These are phyloP conservation scores for Colletotrichum navitas DNA, from an alignment of 2,329 filamentous ascomycete species.

Conservation along the genomic window DNA sequence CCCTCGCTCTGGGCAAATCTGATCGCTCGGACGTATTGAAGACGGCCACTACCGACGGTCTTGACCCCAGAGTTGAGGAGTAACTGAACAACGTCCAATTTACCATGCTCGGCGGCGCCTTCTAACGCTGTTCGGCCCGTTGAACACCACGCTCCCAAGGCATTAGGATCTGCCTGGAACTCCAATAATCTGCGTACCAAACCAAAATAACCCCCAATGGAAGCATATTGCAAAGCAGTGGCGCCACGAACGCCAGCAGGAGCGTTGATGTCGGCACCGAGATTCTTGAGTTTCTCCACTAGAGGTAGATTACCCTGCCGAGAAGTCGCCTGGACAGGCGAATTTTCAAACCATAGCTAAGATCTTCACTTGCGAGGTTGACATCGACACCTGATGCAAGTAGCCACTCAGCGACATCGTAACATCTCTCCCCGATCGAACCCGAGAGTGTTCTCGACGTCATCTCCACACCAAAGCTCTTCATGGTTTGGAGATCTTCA, in stretches of 20 bases:
- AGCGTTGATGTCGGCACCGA: background rate
- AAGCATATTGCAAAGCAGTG: background rate
- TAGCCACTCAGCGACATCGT: background rate
- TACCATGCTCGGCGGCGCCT: background rate
- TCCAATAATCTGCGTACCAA: background rate
- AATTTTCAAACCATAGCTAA: fast-evolving
- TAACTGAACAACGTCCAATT: background rate
- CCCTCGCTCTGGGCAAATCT: background rate
- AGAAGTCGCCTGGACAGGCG: background rate
- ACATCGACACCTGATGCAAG: background rate
- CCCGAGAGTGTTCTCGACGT: background rate
- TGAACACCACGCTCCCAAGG: background rate
- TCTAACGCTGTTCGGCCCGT: background rate
- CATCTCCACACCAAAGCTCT: background rate
- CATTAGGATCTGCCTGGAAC: background rate
- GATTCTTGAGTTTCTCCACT: background rate
- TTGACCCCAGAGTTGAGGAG: background rate
- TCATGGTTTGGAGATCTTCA: background rate
- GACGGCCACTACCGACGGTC: background rate
- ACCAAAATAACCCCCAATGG: background rate
- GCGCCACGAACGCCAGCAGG: fast-evolving
- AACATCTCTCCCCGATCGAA: fast-evolving
- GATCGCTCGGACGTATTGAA: background rate
- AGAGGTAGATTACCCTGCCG: background rate
- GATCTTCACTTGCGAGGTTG: background rate